phyloP scores from a whole-genome alignment of 805 yeast genomes.

The Candida rishiriensis region DNA sequence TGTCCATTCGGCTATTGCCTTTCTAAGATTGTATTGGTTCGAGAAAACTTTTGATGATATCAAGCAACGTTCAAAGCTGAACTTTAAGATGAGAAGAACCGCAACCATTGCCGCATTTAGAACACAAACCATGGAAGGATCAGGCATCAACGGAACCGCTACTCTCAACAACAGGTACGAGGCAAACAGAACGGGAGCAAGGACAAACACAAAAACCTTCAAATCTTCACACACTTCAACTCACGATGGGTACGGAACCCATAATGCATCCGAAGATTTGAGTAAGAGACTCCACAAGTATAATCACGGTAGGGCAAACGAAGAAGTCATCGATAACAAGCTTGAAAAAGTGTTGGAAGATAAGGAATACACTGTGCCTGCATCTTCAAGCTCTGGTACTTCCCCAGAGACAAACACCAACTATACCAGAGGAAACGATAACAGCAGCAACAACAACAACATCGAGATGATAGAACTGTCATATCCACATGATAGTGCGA shows the following conservation, averaged over 20 bases:
- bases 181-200: background rate
- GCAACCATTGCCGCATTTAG: slow-evolving; percentile 57
- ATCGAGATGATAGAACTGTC: slow-evolving; percentile 10
- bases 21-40: slow-evolving; percentile 82
- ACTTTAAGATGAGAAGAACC: slow-evolving; percentile 78
- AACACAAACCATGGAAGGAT: slow-evolving; percentile 25
- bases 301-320: slow-evolving; percentile 2
- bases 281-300: slow-evolving; percentile 19
- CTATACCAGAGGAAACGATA: slow-evolving; percentile 3
- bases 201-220: background rate
- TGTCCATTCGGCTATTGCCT: slow-evolving; percentile 74
- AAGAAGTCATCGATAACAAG: slow-evolving; percentile 8
- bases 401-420: slow-evolving; percentile 10
- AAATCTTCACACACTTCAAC: background rate
- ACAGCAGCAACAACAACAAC: slow-evolving; percentile 4
- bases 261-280: slow-evolving; percentile 31
- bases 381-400: slow-evolving; percentile 18
- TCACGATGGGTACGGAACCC: slow-evolving; percentile 18
- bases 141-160: slow-evolving; percentile 3
- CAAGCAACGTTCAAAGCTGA: slow-evolving; percentile 67
- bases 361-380: slow-evolving; percentile 10
- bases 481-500: background rate
- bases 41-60: slow-evolving; percentile 83
- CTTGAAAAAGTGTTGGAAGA: slow-evolving; percentile 16
- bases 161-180: background rate